Percentiles rank a stretch among this genome's conserved stretches.
Evolutionary conservation across 345 rosid genomes (phyloP).

Genomic region (Ricinus communis): DNA sequence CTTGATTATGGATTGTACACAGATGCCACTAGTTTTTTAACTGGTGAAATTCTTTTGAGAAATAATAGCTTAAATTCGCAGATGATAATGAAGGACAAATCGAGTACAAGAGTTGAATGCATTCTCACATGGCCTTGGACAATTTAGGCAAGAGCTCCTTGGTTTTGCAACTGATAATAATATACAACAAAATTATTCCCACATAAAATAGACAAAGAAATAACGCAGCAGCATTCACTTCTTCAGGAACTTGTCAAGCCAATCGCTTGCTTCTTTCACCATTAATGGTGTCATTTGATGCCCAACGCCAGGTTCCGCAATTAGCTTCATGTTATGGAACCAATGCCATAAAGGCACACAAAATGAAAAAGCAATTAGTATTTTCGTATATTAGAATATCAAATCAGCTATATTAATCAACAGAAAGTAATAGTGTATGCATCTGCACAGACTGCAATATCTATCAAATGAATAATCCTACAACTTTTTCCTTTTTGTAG

Average conservation of each 20-base stretch:
- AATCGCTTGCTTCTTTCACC: conserved; percentile 78
- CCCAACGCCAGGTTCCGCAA: conserved; percentile 62
- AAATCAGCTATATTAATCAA: neutral
- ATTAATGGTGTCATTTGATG: conserved; percentile 63
- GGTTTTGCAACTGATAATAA: neutral
- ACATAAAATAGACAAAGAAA: neutral
- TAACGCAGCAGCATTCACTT: neutral
- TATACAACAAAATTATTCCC: neutral
- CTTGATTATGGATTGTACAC: too few species aligned
- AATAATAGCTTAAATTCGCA: too few species aligned
- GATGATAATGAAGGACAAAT: too few species aligned
- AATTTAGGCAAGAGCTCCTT: neutral
- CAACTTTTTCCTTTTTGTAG: too few species aligned
- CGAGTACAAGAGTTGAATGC: too few species aligned
- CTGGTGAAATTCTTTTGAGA: too few species aligned
- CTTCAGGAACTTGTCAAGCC: conserved; percentile 67
- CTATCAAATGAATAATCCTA: too few species aligned
- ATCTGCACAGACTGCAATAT: too few species aligned
- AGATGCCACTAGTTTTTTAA: too few species aligned
- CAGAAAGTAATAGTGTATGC: neutral
- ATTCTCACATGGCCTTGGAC: conserved; percentile 93
- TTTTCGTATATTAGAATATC: neutral
- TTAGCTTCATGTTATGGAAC: conserved; percentile 43
- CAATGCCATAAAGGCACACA: too few species aligned
- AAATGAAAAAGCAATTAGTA: neutral